Evolutionary conservation across 257 asterid species (phyloP).

Genomic region (Capsicum pubescens): DNA sequence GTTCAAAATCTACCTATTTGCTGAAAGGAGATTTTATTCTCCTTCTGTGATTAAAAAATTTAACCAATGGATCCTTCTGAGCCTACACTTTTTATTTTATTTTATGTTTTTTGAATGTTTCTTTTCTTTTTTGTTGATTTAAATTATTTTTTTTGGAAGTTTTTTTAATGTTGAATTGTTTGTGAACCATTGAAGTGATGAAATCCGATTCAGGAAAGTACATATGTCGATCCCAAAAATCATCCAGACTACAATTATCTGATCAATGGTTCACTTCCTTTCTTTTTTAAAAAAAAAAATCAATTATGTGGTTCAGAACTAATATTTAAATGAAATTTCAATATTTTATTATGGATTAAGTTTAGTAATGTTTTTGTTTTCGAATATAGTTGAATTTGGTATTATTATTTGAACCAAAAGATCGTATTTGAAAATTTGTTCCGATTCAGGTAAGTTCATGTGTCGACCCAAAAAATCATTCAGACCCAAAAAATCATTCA

Average conservation of each 20-base stretch:
- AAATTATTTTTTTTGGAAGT: background rate
- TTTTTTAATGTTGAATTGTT: background rate
- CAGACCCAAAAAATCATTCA: constrained; percentile 65
- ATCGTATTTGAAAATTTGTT: background rate
- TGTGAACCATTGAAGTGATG: constrained; percentile 56
- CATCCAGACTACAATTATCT: constrained; percentile 87
- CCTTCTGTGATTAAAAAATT: constrained; percentile 55
- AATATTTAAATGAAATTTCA: background rate
- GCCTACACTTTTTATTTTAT: constrained; percentile 33
- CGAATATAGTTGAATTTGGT: background rate
- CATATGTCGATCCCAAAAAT: constrained; percentile 52
- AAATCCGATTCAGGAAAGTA: constrained; percentile 42
- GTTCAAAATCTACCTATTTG: constrained; percentile 75
- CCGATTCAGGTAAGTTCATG: constrained; percentile 41
- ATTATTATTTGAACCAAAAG: too few species aligned
- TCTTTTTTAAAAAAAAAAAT: background rate
- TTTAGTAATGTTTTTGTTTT: background rate
- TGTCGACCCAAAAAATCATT: constrained; percentile 56
- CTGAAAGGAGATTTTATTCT: constrained; percentile 46
- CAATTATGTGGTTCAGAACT: background rate
- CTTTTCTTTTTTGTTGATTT: background rate
- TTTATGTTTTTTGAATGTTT: background rate
- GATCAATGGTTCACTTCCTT: constrained; percentile 53
- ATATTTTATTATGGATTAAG: background rate
- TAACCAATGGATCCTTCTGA: constrained; percentile 98